A percentile compares a stretch with the other conserved stretches of the same genome.
These are phyloP conservation scores for Agapanthus africanus DNA, from an alignment of 106 monocot species.

Conservation along the genomic window DNA sequence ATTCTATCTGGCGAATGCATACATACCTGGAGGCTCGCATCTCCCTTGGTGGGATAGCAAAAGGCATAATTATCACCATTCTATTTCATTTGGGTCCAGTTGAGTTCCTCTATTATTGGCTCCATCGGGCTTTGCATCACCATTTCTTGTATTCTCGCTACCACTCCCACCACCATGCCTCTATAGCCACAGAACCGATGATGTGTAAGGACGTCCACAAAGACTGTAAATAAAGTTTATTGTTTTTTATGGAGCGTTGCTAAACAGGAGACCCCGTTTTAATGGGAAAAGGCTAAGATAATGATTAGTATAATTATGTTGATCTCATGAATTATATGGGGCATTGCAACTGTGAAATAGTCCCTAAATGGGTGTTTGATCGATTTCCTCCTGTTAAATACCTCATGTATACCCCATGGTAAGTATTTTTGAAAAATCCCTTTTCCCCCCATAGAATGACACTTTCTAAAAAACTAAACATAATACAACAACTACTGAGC, in stretches of 20 bases:
- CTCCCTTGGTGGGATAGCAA: conserved; percentile 46
- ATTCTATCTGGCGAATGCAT: conserved; percentile 23
- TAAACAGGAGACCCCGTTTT: too few relatives aligned
- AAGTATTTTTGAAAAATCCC: conserved; percentile 20
- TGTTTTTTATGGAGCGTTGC: too few relatives aligned
- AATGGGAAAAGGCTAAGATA: too few relatives aligned
- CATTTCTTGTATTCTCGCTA: conserved; percentile 93
- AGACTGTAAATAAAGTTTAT: too few relatives aligned
- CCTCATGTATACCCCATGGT: conserved; percentile 74
- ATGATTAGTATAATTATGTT: conserved; percentile 54
- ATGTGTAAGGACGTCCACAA: too few relatives aligned
- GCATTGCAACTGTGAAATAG: conserved; percentile 74
- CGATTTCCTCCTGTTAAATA: conserved; percentile 58
- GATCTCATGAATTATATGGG: conserved; percentile 80
- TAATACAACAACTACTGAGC: too few relatives aligned
- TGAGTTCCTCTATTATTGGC: conserved; percentile 99
- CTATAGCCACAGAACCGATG: conserved; percentile 93
- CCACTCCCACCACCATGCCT: conserved; percentile 94
- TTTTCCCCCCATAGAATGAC: too few relatives aligned
- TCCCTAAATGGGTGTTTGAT: conserved; percentile 46
- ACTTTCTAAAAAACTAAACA: too few relatives aligned
- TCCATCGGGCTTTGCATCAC: conserved; percentile 84
- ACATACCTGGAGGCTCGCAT: conserved; percentile 14
- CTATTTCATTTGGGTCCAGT: conserved; percentile 64
- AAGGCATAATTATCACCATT: conserved; percentile 34